These are phyloP conservation scores for Alternaria gansuensis DNA, from an alignment of 2,329 filamentous ascomycete genomes.

Conservation along the genomic window DNA sequence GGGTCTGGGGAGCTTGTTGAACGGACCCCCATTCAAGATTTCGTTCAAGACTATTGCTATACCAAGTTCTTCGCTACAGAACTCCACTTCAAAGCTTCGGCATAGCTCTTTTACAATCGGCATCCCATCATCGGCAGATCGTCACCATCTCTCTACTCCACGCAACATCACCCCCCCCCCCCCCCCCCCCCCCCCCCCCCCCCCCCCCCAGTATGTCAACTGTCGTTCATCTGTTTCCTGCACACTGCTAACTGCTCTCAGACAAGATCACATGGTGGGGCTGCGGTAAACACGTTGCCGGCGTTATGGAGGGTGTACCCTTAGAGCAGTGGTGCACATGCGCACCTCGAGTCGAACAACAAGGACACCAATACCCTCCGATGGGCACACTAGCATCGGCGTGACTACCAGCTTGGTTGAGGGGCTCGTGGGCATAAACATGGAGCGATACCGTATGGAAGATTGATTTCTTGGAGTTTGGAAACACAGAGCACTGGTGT, in stretches of 20 bases:
- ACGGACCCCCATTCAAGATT: not conserved
- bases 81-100: not conserved
- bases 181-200: too few relatives aligned
- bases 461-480: not conserved
- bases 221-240: not conserved
- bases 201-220: slow-evolving; percentile 57
- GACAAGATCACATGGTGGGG: slow-evolving; percentile 72
- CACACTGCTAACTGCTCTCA: slow-evolving; percentile 22
- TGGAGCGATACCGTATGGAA: not conserved
- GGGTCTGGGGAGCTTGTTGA: not conserved
- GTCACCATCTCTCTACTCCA: not conserved
- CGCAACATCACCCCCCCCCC: not conserved
- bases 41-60: not conserved
- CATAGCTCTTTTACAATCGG: not conserved
- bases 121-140: not conserved
- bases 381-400: slow-evolving; percentile 58
- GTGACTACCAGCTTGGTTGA: slow-evolving; percentile 36
- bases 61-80: not conserved
- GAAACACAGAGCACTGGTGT: slow-evolving; percentile 4
- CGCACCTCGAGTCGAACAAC: slow-evolving; percentile 67
- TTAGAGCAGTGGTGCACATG: slow-evolving; percentile 71
- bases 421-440: slow-evolving; percentile 1
- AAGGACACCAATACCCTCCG: slow-evolving; percentile 71
- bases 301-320: slow-evolving; percentile 69
- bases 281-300: slow-evolving; percentile 69